Base-by-base conservation (phyloP, 805 yeast genomes). In the Saccharomycopsis fodiens region DNA sequence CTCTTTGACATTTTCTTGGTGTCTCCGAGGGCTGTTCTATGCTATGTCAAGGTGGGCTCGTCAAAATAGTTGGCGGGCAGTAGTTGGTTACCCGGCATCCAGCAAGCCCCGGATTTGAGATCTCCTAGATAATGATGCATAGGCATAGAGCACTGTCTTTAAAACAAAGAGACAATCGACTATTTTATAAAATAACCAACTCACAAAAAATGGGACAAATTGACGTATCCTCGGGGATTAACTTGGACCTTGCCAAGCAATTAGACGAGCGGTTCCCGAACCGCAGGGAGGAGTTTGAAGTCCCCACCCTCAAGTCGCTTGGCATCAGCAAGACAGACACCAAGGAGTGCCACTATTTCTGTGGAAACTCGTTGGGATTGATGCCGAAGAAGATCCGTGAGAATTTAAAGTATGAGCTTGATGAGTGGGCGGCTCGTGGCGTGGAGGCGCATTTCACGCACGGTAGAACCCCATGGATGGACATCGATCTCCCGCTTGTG, bases 281-380 rank as follows among this genome's bases (percentile, higher is more conserved):
- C 1, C 62, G 69, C 45, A 56, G 64, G 3, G 67, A 68, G 10
- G 65, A 71, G 42, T 85, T 86, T 58, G 69, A 64, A 23, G 63
- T 82, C 31, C 96, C 96, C 5, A 83, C 93, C 0, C 71, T 78
- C 52, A 57, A 62, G 42, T 71, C 86, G 0, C 62, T 85, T 53
- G 89, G 84, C 0, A 58, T 78, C 22, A 48, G 58, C 7, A 55
- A 58, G 35, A 45, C 41, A 23, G 36, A 34, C 36, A 19, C 21
- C 39, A 3, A 38, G 42, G 50, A 54, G 6, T 66, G 74, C 10
- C 67, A 73, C 19, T 91, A 89, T 59, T 67, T 89, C 39, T 87
- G 96, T 63, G 97, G 97, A 2, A 91, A 89, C 66, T 86, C 96
- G n/a, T 74, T 89, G 4, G 97, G 97, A 0, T 65, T 89, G 48